Percentiles rank a stretch among this genome's conserved stretches.
Evolutionary conservation across 2,329 filamentous ascomycete species (phyloP).

Genomic region (Calonectria naviculata): DNA sequence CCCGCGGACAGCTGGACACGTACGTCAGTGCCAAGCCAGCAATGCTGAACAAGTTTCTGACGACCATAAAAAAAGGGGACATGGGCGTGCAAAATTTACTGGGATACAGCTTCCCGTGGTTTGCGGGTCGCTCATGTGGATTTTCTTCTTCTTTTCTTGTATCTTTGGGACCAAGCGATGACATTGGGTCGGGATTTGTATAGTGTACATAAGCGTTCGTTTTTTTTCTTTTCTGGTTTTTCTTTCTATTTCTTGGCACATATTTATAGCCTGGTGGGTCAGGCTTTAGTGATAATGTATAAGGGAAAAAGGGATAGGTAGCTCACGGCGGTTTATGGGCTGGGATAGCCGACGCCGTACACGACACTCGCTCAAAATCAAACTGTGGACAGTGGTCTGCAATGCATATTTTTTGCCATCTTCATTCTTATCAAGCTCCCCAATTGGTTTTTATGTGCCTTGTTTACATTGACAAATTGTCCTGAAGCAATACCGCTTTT

Average conservation of each 20-base stretch:
- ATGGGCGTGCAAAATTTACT: neutral
- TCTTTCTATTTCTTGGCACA: slow-evolving; percentile 8
- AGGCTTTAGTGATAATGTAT: slow-evolving; percentile 23
- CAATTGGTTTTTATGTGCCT: neutral
- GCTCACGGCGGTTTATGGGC: neutral
- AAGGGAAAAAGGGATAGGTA: slow-evolving; percentile 1
- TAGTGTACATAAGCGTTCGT: slow-evolving; percentile 7
- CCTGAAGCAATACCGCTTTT: neutral
- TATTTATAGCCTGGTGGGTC: neutral
- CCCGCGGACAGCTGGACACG: too few relatives aligned
- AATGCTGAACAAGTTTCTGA: neutral
- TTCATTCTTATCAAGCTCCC: neutral
- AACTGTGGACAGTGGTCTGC: neutral
- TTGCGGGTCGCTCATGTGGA: slow-evolving; percentile 4
- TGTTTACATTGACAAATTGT: neutral
- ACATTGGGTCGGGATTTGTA: neutral
- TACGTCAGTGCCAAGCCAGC: too few relatives aligned
- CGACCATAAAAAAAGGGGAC: neutral
- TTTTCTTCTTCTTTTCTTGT: neutral
- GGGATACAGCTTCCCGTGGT: neutral
- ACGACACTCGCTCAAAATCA: slow-evolving; percentile 15
- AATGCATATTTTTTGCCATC: neutral
- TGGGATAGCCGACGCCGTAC: neutral
- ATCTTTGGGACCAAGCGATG: slow-evolving; percentile 14
- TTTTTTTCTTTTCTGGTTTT: neutral